Percentiles rank a stretch among this genome's conserved stretches.
These are phyloP conservation scores for Trichoderma sp. DNA, from an alignment of 2,329 filamentous ascomycete genomes.

Conservation along the genomic window DNA sequence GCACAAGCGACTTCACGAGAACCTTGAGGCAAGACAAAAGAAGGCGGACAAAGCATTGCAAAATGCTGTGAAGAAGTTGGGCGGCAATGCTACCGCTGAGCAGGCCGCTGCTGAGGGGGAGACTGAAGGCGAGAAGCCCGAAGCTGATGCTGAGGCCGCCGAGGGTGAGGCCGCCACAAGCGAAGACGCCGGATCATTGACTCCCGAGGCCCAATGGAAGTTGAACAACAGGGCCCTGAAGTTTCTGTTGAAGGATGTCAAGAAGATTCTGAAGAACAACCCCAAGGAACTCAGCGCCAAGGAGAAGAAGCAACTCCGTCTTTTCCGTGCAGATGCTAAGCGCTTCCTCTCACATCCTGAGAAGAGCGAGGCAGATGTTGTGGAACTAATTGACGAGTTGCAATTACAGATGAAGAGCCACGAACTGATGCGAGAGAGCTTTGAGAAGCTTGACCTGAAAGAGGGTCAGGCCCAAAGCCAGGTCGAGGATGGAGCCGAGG, in stretches of 20 bases:
- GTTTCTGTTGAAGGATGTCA: slow-evolving; percentile 33
- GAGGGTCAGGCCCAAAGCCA: slow-evolving; percentile 19
- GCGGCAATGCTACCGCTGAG: slow-evolving; percentile 20
- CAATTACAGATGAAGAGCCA: slow-evolving; percentile 35
- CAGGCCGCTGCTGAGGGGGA: slow-evolving; percentile 14
- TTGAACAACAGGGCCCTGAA: slow-evolving; percentile 28
- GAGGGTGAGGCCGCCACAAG: slow-evolving; percentile 27
- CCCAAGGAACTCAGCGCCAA: slow-evolving; percentile 58
- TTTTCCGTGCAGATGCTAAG: slow-evolving; percentile 65
- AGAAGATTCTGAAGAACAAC: slow-evolving; percentile 41
- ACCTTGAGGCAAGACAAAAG: slow-evolving; percentile 29
- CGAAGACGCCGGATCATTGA: slow-evolving; percentile 24
- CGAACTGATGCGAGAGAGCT: slow-evolving; percentile 30
- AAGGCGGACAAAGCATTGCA: slow-evolving; percentile 28
- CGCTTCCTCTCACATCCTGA: slow-evolving; percentile 51
- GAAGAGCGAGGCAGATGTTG: slow-evolving; percentile 29
- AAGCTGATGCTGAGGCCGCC: slow-evolving; percentile 19
- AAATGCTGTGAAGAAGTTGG: slow-evolving; percentile 21
- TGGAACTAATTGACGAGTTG: slow-evolving; percentile 34
- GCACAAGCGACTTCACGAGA: slow-evolving; percentile 27
- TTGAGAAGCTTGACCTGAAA: slow-evolving; percentile 30
- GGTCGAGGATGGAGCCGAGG: slow-evolving; percentile 22
- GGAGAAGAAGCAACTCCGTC: slow-evolving; percentile 72
- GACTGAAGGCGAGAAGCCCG: slow-evolving; percentile 20
- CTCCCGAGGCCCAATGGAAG: slow-evolving; percentile 27